Base-by-base conservation (phyloP, 805 yeast species). In the Vanderwaltozyma tropicalis region DNA sequence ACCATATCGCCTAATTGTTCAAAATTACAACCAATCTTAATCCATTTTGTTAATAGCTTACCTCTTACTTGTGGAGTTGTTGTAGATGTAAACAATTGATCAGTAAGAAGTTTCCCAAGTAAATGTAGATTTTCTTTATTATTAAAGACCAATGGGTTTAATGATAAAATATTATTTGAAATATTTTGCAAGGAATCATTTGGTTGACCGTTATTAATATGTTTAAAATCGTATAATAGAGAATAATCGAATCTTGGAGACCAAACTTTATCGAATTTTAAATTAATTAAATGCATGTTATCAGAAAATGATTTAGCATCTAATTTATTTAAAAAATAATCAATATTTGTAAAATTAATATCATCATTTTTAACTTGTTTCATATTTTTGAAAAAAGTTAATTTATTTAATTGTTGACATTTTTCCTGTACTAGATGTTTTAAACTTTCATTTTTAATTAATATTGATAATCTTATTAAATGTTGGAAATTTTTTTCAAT, bases 1-100 rank as follows among this genome's bases (percentile, higher is more conserved):
- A 87, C 88, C 88, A 86, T 85, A 55, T 89, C 94, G 35, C 97
- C 97, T 22, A 74, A 64, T 42, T 73, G 74, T 50, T 85, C 92
- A 43, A 89, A 72, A 20, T 67, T 63, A 44, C 80, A 75, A 3
- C 96, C 97, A 31, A 89, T 66, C 42, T 77, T 76, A 31, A 88
- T 81, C 97, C 97, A 89, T 53, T 76, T 80, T 33, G 77, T 76
- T 27, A 89, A 57, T 4, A 87, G 51, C 30, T 71, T 61, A 0
- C 94, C 94, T 41, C 92, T 69, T 22, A 58, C 55, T 41, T 41
- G 44, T 14, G 57, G 44, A 11, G 35, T 6, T 12, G 24, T 31
- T 42, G 47, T 8, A 42, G 46, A 14, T 3, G 63, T 53, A 47
- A 87, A 79, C 15, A 88, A 48, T 50, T 88, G 96, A 41, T 72